phyloP scores from a whole-genome alignment of 768 basidiomycete species.

The Plicaturopsis crispa region DNA sequence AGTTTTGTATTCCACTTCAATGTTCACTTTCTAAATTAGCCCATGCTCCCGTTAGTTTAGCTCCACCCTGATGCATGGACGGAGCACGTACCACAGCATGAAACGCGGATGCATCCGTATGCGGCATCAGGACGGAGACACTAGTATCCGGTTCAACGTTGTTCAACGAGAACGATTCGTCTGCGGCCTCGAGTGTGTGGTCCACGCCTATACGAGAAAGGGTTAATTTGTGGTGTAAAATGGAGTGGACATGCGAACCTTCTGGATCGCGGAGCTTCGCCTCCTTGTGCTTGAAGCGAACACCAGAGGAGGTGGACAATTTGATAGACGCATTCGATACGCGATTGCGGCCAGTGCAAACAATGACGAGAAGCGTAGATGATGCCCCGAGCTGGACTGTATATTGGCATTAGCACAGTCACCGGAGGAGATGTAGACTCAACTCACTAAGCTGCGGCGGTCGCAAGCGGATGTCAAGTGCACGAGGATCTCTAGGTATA shows the following conservation, averaged over 20 bases:
- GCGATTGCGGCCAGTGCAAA: constrained; percentile 68
- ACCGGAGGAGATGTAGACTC: neutral
- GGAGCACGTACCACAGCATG: constrained; percentile 46
- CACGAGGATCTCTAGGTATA: constrained; percentile 54
- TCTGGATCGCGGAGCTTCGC: constrained; percentile 14
- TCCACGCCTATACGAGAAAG: constrained; percentile 10
- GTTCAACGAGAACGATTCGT: constrained; percentile 35
- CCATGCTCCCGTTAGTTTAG: no score
- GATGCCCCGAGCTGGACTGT: constrained; percentile 61
- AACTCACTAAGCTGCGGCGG: constrained; percentile 38
- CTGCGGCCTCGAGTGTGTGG: constrained; percentile 26
- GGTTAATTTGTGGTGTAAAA: no score
- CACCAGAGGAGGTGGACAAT: constrained; percentile 46
- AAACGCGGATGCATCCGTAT: constrained; percentile 57
- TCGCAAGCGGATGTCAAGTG: constrained; percentile 54
- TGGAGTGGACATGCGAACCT: no score
- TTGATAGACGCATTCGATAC: constrained; percentile 46
- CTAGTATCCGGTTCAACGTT: constrained; percentile 40
- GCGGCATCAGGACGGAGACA: constrained; percentile 50
- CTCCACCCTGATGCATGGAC: no score
- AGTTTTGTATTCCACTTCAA: constrained; percentile 66
- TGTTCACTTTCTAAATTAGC: constrained; percentile 51
- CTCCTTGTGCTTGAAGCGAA: constrained; percentile 36
- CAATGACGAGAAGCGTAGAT: constrained; percentile 41
- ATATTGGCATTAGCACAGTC: no score